Base-by-base conservation (phyloP, 163 green algal genomes). In the Coccomyxa subellipsoidea region DNA sequence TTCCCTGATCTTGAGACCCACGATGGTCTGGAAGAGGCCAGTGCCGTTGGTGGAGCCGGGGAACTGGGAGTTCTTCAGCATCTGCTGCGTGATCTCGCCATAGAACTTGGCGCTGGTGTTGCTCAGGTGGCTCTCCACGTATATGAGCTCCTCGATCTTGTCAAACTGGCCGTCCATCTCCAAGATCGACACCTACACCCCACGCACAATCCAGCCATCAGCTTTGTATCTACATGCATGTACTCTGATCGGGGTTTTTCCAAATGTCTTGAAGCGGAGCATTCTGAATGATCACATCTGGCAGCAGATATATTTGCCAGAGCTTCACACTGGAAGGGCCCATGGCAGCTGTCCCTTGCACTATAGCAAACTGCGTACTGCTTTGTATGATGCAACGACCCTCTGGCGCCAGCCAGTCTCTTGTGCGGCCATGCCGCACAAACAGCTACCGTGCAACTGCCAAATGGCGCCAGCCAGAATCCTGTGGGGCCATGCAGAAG, bases 141-240 rank as follows among this genome's bases (percentile, higher is more conserved):
- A 99, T 93, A 99, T 99, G 38, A 99, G 95, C 95, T 99, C 81
- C 81, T 85, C 87, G 72, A 96, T 93, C 94, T 98, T 98, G 92
- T 98, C 96, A 87, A 99, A 98, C 90, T 98, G 92, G 84, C 96
- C 96, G 83, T 99, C 96, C 96, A 99, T 99, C 92, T 99, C 96
- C 84, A 99, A 88, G 25, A 99, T 97, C 71, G 89, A 96, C 59
- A 99, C 96, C 86, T 95, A 82, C 32, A 59, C 59, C 38, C 8
- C 12, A 85, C 75, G 29, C 34, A 4, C 27, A 73, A 18, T 73
- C 27, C 2, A 34, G 2, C 21, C 66, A 34, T 1, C 66, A 27
- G 21, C 66, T 4, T 23, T 35, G 21, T 35, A n/a, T 18, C 7
- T 34, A 36, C 32, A 73, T 34, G 66, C 66, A 73, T 73, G 47